Evolutionary conservation across 805 yeast genomes (phyloP), one percentile per base, ranked within the genome.

Genomic region (Myxozyma neotropica): DNA sequence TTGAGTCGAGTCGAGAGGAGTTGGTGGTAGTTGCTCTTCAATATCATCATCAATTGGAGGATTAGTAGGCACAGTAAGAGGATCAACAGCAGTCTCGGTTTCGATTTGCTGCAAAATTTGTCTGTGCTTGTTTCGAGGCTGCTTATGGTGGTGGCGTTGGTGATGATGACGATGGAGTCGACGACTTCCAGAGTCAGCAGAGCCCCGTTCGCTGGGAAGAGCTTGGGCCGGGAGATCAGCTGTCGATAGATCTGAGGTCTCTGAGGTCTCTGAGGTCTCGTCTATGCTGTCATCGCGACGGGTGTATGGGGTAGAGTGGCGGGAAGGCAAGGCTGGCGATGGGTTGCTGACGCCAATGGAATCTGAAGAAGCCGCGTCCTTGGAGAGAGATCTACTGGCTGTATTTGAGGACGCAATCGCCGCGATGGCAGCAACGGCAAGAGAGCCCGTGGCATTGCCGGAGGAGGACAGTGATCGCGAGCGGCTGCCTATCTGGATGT

Each of bases 401-500:
- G 49, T 17, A 23, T 24, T 15, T 10, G 53, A 36, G 15, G 33
- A 48, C 43, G 55, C 46, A 23, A 38, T 31, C 23, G 58, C 42
- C 10, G 47, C 31, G 26, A 31, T 35, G 29, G 53, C 51, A 10
- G 46, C 46, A 33, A 35, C 45, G 12, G 45, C 44, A 23, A 19
- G 42, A 17, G 35, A 19, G 44, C 45, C 35, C 7, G 43, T 33
- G 26, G 23, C 24, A 17, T 10, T 52, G 3, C n/a, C 26, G 33
- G 10, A 6, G 10, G 12, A n/a, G n/a, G n/a, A n/a, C n/a, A n/a
- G n/a, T n/a, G n/a, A n/a, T n/a, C n/a, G 36, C 42, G 47, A 29
- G n/a, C 33, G 27, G 15, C 33, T 31, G 15, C n/a, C 10, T 8
- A 27, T 15, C 33, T 35, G 53, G 21, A n/a, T 10, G 42, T 48